A percentile compares a stretch with the other conserved stretches of the same genome.
Evolutionary conservation across 1,284 basidiomycete genomes (phyloP).

Genomic region (Moesziomyces aphidis): DNA sequence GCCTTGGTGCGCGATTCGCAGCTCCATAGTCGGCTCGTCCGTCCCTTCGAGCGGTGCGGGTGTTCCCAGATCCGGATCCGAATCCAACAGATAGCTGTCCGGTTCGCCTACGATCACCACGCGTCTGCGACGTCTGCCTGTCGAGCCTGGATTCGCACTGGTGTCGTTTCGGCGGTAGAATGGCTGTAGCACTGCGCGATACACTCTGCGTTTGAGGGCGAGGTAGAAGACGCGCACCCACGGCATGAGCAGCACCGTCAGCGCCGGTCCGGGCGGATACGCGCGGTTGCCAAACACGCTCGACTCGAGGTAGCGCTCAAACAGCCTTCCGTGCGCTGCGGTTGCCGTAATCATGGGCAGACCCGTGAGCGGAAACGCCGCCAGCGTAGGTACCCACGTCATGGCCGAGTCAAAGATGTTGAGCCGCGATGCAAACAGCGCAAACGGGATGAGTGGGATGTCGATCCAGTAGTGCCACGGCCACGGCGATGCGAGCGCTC

Average conservation of each 20-base stretch:
- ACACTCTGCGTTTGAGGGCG: conserved; percentile 50
- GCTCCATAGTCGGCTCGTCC: conserved; percentile 18
- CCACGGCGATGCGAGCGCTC: conserved; percentile 52
- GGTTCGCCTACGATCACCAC: conserved; percentile 49
- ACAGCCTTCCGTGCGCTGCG: conserved; percentile 13
- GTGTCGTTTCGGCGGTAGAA: conserved; percentile 14
- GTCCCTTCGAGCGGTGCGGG: conserved; percentile 10
- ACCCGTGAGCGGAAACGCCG: conserved; percentile 49
- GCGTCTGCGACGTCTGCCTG: conserved; percentile 17
- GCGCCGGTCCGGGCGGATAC: conserved; percentile 54
- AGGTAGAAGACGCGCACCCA: conserved; percentile 61
- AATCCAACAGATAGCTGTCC: conserved; percentile 31
- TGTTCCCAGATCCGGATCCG: conserved; percentile 17
- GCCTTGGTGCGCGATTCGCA: conserved; percentile 15
- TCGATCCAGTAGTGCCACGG: conserved; percentile 63
- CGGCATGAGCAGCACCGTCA: conserved; percentile 55
- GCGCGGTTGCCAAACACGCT: conserved; percentile 15
- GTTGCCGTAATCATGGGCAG: conserved; percentile 23
- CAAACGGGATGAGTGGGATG: conserved; percentile 63
- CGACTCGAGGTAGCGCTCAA: conserved; percentile 27
- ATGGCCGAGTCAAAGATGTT: conserved; percentile 56
- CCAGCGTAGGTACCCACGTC: conserved; percentile 58
- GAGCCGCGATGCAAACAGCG: conserved; percentile 54
- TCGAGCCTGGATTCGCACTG: conserved; percentile 7
- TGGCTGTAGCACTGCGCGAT: conserved; percentile 43